Evolutionary conservation across 75 land plant genomes (phyloP), one percentile per base, ranked within the genome.

Genomic region (Pinus tabuliformis): DNA sequence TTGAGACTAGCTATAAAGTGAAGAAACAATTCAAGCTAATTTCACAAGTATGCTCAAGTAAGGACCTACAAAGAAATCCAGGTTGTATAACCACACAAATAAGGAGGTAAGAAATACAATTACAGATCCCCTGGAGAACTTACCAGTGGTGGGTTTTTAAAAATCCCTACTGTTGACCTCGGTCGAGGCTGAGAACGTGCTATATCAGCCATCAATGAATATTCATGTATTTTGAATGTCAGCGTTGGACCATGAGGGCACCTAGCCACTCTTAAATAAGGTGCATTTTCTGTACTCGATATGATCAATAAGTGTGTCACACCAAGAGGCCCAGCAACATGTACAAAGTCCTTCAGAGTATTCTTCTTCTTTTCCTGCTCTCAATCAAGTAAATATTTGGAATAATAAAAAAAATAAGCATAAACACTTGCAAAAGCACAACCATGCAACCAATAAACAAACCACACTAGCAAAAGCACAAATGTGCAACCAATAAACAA

Each of bases 181-280:
- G 95, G 96, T 36, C 91, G 90, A 42, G 85, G 36, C 70, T 93
- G 99, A 36, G 93, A 83, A 56, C 85, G 83, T 22, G 98, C 92
- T 45, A 97, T 79, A 73, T 97, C 98, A 74, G 87, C 81, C 16
- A 91, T 97, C 78, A 91, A 76, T 59, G 96, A 85, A 77, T 95
- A 97, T 18, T 94, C 89, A 71, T 85, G 86, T 59, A 97, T 86
- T 75, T 95, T 91, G 84, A 97, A 97, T 42, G 98, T 91, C 20
- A 97, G 84, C 49, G 98, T 97, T 49, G 99, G 99, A 21, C 99
- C 98, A 75, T 91, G 98, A 6, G 99, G 99, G 57, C 99, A 87
- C 73, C 91, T 88, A 58, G 92, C 99, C 75, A 97, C 90, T 71
- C 92, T 84, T 42, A 97, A 68, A 82, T 93, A 93, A 11, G 99